Base-by-base conservation (phyloP, 805 yeast species). In the Starmera caribaea region DNA sequence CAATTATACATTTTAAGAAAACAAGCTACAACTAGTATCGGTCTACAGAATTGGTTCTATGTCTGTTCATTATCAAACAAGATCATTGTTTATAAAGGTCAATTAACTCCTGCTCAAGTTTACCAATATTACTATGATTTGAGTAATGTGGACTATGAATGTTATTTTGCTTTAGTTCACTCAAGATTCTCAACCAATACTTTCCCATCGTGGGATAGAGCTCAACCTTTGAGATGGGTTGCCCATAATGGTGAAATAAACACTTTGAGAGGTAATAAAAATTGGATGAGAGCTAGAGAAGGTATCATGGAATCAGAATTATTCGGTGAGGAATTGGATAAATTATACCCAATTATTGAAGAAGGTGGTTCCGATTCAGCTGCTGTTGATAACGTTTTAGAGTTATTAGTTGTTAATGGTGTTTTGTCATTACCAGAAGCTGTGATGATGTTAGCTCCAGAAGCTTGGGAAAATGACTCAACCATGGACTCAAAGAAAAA, bases 141-240 rank as follows among this genome's bases (percentile, higher is more conserved):
- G 58, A 81, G 79, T 46, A 88, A 87, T 60, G 90, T 88, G 24
- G 92, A 88, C 56, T 90, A 79, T 63, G 90, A 87, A 66, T 92
- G 94, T 35, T 97, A 89, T 58, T 86, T 92, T 71, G 95, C 97
- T 13, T 73, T 90, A 33, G 97, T 90, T 38, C 98, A 90, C 68
- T 89, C 97, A 17, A 79, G 98, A 61, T 90, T 90, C 72, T 88
- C 97, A 42, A 90, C 98, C 28, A 90, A 90, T 64, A 90, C 98
- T 37, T 90, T 90, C 77, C 98, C 98, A 36, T 87, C 96, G n/a
- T 90, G 98, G 98, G 98, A 92, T 66, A 79, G 98, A 65, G 97
- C 98, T 17, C 98, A 90, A 66, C 98, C 98, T 37, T 73, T 90
- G 56, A 74, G 97, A 62, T 81, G 94, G 82, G 86, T 95, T 28